A percentile compares a stretch with the other conserved stretches of the same genome.
These are phyloP conservation scores for Beta corolliflora DNA, from an alignment of 179 eudicot species.

Conservation along the genomic window DNA sequence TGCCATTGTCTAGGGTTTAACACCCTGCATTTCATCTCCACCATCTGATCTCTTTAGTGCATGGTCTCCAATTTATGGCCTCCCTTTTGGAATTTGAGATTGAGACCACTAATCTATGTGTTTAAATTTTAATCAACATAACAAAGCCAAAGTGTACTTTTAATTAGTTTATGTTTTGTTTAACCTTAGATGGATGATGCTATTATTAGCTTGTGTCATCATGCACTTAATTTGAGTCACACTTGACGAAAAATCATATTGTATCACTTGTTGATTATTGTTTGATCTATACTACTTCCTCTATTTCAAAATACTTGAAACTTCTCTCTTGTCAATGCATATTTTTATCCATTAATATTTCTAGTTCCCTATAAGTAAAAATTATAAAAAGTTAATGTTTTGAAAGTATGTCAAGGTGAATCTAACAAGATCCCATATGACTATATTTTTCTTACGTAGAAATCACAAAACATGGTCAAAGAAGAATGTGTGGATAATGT, in stretches of 20 bases:
- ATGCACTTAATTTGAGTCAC: conserved; percentile 13
- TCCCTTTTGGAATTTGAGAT: not conserved
- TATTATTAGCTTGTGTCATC: conserved; percentile 19
- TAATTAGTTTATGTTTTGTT: conserved; percentile 1
- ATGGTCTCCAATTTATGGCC: not conserved
- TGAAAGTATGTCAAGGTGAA: too few species aligned
- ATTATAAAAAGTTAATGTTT: too few species aligned
- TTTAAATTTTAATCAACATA: not conserved
- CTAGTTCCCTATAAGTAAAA: too few species aligned
- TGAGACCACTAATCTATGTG: not conserved
- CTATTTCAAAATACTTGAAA: too few species aligned
- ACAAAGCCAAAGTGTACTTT: conserved; percentile 25
- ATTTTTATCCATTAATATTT: too few species aligned
- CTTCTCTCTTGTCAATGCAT: too few species aligned
- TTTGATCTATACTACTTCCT: too few species aligned
- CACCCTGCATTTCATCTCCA: not conserved
- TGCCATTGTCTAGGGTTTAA: conserved; percentile 20
- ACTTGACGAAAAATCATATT: not conserved
- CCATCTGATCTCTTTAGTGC: not conserved
- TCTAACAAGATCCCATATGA: too few species aligned
- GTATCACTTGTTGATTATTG: not conserved
- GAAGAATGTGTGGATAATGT: too few species aligned
- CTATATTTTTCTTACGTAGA: too few species aligned
- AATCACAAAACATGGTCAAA: too few species aligned
- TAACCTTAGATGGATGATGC: not conserved